Conservation (phyloP, 139 green algal species). For the Volvox africanus region DNA sequence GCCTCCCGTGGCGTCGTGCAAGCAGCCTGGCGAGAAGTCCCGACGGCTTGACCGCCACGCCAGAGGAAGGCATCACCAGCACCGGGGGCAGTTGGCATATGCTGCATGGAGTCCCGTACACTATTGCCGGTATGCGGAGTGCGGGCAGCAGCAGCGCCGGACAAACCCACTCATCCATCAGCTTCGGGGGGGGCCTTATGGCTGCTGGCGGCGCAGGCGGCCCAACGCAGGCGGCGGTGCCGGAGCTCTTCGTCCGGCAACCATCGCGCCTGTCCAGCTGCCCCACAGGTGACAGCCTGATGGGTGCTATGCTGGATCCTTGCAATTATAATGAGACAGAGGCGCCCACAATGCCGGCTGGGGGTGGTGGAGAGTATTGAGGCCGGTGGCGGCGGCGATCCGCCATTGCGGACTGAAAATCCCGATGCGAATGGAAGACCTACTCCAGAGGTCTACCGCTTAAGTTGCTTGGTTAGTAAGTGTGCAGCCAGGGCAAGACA, state of each 20-base stretch:
- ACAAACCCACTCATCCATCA: background rate
- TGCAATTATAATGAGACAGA: background rate
- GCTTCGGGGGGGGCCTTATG: background rate
- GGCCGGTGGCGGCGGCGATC: too few species aligned
- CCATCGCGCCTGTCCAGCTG: background rate
- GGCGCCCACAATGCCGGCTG: too few species aligned
- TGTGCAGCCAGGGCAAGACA: too few species aligned
- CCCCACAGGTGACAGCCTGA: background rate
- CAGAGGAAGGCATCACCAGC: background rate
- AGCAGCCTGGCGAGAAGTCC: background rate
- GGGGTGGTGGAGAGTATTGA: too few species aligned
- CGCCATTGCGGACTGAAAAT: too few species aligned
- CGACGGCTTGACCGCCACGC: background rate
- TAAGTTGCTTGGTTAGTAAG: too few species aligned
- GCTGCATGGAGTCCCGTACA: too few species aligned
- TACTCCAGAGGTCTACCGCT: too few species aligned
- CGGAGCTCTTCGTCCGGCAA: background rate
- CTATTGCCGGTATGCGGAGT: background rate
- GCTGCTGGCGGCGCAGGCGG: background rate
- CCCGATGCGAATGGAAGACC: too few species aligned
- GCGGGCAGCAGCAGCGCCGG: conserved; percentile 5
- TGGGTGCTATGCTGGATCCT: background rate
- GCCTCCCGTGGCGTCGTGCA: background rate
- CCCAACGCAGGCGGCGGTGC: background rate
- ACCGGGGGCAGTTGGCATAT: background rate